These are phyloP conservation scores for Camellia japonica DNA, from an alignment of 148 eudicot genomes.

Conservation along the genomic window DNA sequence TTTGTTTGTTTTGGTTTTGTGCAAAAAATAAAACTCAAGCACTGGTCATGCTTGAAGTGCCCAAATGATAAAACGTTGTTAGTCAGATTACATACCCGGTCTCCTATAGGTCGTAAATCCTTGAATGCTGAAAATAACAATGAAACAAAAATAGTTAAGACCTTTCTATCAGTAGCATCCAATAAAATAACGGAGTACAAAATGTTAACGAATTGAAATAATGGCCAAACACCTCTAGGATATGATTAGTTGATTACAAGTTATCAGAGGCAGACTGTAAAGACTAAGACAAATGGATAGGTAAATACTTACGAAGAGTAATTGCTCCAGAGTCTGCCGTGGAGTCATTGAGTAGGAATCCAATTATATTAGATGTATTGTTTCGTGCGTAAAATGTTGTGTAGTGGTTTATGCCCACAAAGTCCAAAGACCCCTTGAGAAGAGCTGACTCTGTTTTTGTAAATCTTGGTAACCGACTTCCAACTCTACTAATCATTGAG, in stretches of 20 bases:
- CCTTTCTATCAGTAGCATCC: not conserved
- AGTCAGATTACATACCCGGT: conserved; percentile 44
- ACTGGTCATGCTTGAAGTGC: not conserved
- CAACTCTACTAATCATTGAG: conserved; percentile 58
- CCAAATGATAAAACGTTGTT: not conserved
- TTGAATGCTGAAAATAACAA: conserved; percentile 48
- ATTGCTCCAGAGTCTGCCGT: conserved; percentile 59
- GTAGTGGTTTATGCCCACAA: conserved; percentile 95
- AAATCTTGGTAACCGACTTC: conserved; percentile 52
- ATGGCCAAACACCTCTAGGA: too few relatives aligned
- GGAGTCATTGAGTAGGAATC: conserved; percentile 52
- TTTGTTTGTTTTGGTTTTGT: too few relatives aligned
- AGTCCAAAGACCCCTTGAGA: conserved; percentile 77
- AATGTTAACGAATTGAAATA: too few relatives aligned
- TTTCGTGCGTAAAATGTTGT: conserved; percentile 68
- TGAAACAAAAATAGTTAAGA: not conserved
- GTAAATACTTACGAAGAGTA: conserved; percentile 53
- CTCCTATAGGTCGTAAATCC: conserved; percentile 59
- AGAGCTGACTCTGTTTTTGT: conserved; percentile 39
- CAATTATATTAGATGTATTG: conserved; percentile 45
- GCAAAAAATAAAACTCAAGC: not conserved
- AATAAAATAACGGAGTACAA: not conserved
- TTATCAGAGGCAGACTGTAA: not conserved
- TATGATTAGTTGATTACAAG: not conserved
- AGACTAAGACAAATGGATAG: not conserved